Base-by-base conservation (phyloP, 148 eudicot genomes). In the Amaranthus hypochondriacus region DNA sequence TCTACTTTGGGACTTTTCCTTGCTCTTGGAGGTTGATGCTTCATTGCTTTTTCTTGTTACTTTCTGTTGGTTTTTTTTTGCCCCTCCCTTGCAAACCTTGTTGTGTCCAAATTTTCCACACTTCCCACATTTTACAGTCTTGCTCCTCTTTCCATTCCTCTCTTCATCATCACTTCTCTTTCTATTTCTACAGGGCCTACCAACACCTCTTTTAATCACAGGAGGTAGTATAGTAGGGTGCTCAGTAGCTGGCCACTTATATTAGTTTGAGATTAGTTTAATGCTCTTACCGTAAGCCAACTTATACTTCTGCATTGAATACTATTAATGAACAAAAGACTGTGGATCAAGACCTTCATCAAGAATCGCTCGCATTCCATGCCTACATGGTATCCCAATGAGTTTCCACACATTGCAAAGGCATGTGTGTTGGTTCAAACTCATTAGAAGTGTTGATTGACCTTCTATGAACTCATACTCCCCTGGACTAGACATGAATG, bases 121-220 rank as follows among this genome's bases (percentile, higher is more conserved):
- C 10, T 9, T 5, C 6, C 8, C 6, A 52, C 55, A 52, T 9
- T 5, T 9, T 9, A 52, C 55, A 52, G 55, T 52, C 2, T 9
- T 52, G 10, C 55, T 52, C 10, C 55, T 52, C 55, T 9, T 9
- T 5, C 55, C 55, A 0, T 52, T 52, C 10, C 55, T 52, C 10
- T 52, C 55, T 52, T 52, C 55, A 5, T 52, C 55, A 6, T 52
- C 10, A 52, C 55, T 61, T 44, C 73, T 69, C 43, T 9, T 69
- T 21, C 73, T 54, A 55, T 69, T 69, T 42, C 49, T 69, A 9
- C 57, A 12, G 0, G 73, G 71, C 18, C 71, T 50, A 10, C 71
- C 56, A 68, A 68, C 14, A 6, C 43, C 9, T 13, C 71, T 68
- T 44, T 21, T 52, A 0, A 70, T 42, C 5, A 18, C 5, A 4